A percentile compares a stretch with the other conserved stretches of the same genome.
Evolutionary conservation across 495 filamentous ascomycete genomes (phyloP).

Genomic region (Lasiosphaeris hirsuta): DNA sequence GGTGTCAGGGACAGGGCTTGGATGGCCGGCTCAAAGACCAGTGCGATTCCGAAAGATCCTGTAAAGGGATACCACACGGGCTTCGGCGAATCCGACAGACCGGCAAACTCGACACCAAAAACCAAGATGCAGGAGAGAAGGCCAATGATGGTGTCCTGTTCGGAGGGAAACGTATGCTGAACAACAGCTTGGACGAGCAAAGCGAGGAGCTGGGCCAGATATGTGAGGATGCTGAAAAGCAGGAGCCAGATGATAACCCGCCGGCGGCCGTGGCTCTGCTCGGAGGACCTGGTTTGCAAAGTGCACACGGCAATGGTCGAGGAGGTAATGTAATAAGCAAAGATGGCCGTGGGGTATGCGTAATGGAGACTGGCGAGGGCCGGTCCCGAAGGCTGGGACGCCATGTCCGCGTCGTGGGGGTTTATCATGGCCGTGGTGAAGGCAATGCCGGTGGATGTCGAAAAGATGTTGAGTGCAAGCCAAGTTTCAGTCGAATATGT

Average conservation of each 20-base stretch:
- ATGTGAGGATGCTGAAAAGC: slow-evolving; percentile 45
- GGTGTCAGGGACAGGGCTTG: slow-evolving; percentile 33
- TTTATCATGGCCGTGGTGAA: slow-evolving; percentile 16
- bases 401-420: slow-evolving; percentile 14
- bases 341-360: slow-evolving; percentile 51
- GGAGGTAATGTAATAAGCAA: slow-evolving; percentile 53
- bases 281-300: slow-evolving; percentile 44
- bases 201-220: slow-evolving; percentile 46
- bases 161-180: slow-evolving; percentile 37
- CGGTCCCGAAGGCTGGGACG: slow-evolving; percentile 9
- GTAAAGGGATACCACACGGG: slow-evolving; percentile 62
- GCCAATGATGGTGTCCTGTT: slow-evolving; percentile 47
- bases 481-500: not conserved
- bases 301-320: slow-evolving; percentile 53
- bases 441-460: not conserved
- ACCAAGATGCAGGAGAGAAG: slow-evolving; percentile 53
- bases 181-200: slow-evolving; percentile 39
- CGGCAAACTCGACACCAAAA: slow-evolving; percentile 52
- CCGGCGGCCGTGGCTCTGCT: slow-evolving; percentile 39
- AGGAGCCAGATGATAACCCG: slow-evolving; percentile 47
- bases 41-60: slow-evolving; percentile 52
- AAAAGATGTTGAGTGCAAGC: not conserved
- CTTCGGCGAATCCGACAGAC: slow-evolving; percentile 44
- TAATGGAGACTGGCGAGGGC: slow-evolving; percentile 47
- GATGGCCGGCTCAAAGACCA: slow-evolving; percentile 49